Evolutionary conservation across 768 basidiomycete genomes (phyloP), one percentile per base, ranked within the genome.

Genomic region (Lepiota venenata): DNA sequence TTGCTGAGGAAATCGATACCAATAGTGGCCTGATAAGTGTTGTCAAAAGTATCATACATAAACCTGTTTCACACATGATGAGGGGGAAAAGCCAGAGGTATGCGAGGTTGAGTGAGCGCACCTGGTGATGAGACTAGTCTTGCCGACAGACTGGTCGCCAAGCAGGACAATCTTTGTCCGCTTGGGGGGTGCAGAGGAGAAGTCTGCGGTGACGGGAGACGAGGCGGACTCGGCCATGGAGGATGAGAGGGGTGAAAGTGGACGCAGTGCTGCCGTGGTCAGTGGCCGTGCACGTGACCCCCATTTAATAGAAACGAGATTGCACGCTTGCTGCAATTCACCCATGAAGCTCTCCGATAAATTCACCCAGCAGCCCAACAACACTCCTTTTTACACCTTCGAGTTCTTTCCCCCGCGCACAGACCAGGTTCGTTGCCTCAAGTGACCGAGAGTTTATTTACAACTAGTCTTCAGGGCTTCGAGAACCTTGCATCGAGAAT

Each of bases 1-100:
- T 99, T 99, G 75, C 93, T 96, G 72, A 99, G 77, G 70, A 99
- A 99, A 75, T 99, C 97, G 71, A 99, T 99, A 55, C 96, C 93
- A 66, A 96, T 96, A 9, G 93, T 96, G 16, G 93, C 93, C 68
- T 93, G 92, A 70, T 99, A 99, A 41, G 96, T 98, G 71, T 98
- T 98, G 78, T 99, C 97, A 71, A 99, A 99, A 0, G 97, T 98
- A 73, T 99, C 97, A 69, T 99, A 99, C 97, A 98, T 95, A 69
- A 91, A 91, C 73, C 92, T 95, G 10, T 12, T 10, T 27, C 9
- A 27, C 7, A 16, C 9, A 32, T 29, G 9, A 46, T 27, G 25
- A 25, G 25, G 25, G 25, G 25, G 25, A 25, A 2, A 21, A 27
- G 29, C 37, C 20, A 52, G 20, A 11, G 32, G 10, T 21, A 18